phyloP scores from a whole-genome alignment of 805 yeast species.

The Candida nitratophila region DNA sequence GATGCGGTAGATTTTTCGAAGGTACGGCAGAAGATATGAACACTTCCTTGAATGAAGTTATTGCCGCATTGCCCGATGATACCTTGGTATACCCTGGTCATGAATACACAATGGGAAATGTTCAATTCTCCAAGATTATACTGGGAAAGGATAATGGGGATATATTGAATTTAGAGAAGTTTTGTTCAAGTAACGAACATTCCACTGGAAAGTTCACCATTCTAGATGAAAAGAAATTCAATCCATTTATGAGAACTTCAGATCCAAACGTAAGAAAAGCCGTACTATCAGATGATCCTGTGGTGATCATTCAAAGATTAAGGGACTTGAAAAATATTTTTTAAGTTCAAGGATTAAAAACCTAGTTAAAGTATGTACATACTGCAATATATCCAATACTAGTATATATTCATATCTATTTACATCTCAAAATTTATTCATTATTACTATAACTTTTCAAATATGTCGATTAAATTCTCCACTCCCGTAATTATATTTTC shows the following conservation, averaged over 20 bases:
- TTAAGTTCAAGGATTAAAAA: no score
- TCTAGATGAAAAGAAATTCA: conserved; percentile 71
- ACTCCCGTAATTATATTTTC: conserved; percentile 66
- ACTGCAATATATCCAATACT: no score
- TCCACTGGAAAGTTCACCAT: conserved; percentile 87
- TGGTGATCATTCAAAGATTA: conserved; percentile 61
- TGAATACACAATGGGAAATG: conserved; percentile 84
- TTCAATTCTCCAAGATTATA: conserved; percentile 65
- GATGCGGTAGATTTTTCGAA: conserved; percentile 96
- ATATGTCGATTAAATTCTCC: conserved; percentile 44
- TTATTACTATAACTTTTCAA: conserved; percentile 23
- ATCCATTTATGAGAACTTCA: conserved; percentile 80
- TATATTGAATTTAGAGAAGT: conserved; percentile 46
- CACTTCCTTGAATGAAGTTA: conserved; percentile 47
- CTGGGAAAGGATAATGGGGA: conserved; percentile 43
- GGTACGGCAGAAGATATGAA: conserved; percentile 84
- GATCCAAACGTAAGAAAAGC: conserved; percentile 57
- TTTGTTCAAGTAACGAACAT: conserved; percentile 46
- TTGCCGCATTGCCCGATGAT: conserved; percentile 57
- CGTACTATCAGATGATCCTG: conserved; percentile 43
- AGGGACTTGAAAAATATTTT: conserved; percentile 70
- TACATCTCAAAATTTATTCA: background rate
- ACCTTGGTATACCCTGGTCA: conserved; percentile 90
- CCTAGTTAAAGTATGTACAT: no score
- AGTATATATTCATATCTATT: no score